These are phyloP conservation scores for Pseudocercospora vitis DNA, from an alignment of 2,329 filamentous ascomycete genomes.

Conservation along the genomic window DNA sequence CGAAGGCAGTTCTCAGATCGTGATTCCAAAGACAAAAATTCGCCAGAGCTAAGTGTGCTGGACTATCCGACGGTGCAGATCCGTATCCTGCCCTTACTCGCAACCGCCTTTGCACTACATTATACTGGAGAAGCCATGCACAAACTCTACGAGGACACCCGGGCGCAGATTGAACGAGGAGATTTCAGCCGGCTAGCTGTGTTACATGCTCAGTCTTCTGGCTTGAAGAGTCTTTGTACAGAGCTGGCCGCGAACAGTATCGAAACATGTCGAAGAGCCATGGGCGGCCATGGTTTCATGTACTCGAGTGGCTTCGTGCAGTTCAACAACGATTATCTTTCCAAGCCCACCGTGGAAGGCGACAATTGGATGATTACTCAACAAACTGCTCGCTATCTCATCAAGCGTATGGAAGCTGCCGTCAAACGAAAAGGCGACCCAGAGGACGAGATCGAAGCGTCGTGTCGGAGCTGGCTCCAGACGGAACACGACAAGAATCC, in stretches of 20 bases:
- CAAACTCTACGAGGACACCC: constrained; percentile 48
- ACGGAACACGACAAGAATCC: constrained; percentile 34
- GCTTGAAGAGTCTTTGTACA: constrained; percentile 56
- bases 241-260: constrained; percentile 56
- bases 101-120: constrained; percentile 53
- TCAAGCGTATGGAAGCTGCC: constrained; percentile 53
- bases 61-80: constrained; percentile 58
- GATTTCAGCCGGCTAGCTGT: constrained; percentile 52
- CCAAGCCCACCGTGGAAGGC: constrained; percentile 57
- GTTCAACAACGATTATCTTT: constrained; percentile 53
- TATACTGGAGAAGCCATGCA: constrained; percentile 54
- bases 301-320: constrained; percentile 55
- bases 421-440: constrained; percentile 39
- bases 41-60: constrained; percentile 50
- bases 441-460: constrained; percentile 43
- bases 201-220: constrained; percentile 56
- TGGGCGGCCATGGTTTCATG: constrained; percentile 57
- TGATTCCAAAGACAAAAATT: constrained; percentile 41
- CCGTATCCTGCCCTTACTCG: constrained; percentile 54
- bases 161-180: constrained; percentile 51
- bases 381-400: constrained; percentile 52
- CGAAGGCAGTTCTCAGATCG: constrained; percentile 53
- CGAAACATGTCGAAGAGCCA: constrained; percentile 54
- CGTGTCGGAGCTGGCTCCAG: constrained; percentile 45
- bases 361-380: constrained; percentile 61